A percentile compares a stretch with the other conserved stretches of the same genome.
These are phyloP conservation scores for Fusarium sp. DNA, from an alignment of 2,329 filamentous ascomycete genomes.

Conservation along the genomic window DNA sequence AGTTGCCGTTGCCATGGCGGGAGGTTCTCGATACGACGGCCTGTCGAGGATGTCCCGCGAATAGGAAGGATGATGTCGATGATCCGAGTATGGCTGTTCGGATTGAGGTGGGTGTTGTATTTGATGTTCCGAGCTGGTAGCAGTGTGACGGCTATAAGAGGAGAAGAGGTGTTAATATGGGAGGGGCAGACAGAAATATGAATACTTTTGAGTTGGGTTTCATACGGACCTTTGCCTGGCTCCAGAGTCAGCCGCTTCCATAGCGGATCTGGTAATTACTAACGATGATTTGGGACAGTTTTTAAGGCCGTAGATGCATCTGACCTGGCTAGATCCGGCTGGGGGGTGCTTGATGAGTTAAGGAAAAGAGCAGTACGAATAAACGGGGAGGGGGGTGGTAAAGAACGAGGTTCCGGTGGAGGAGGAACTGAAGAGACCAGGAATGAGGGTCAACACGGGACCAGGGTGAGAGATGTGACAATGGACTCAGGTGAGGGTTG, in stretches of 20 bases:
- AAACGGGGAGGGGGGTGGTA: slow-evolving; percentile 43
- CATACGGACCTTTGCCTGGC: slow-evolving; percentile 56
- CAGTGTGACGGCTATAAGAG: slow-evolving; percentile 47
- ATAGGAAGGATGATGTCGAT: slow-evolving; percentile 46
- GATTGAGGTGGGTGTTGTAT: slow-evolving; percentile 45
- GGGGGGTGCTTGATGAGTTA: slow-evolving; percentile 43
- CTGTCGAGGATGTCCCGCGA: slow-evolving; percentile 50
- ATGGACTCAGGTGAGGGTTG: slow-evolving; percentile 49
- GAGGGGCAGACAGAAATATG: slow-evolving; percentile 46
- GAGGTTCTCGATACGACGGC: slow-evolving; percentile 51
- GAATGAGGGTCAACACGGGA: slow-evolving; percentile 50
- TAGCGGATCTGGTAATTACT: slow-evolving; percentile 56
- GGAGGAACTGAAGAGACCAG: slow-evolving; percentile 45
- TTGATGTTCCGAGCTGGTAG: slow-evolving; percentile 43
- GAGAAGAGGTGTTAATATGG: slow-evolving; percentile 48
- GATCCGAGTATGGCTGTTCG: slow-evolving; percentile 43
- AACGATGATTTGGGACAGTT: slow-evolving; percentile 54
- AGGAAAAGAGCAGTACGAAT: slow-evolving; percentile 34
- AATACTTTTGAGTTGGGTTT: slow-evolving; percentile 46
- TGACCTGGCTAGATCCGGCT: slow-evolving; percentile 53
- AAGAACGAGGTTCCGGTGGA: slow-evolving; percentile 41
- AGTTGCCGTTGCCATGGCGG: slow-evolving; percentile 57
- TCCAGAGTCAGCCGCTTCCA: slow-evolving; percentile 57
- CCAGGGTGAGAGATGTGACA: slow-evolving; percentile 48
- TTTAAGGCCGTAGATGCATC: slow-evolving; percentile 56